Evolutionary conservation across 2,329 filamentous ascomycete species (phyloP), one percentile per base, ranked within the genome.

Genomic region (Ceratocystis harringtonii): DNA sequence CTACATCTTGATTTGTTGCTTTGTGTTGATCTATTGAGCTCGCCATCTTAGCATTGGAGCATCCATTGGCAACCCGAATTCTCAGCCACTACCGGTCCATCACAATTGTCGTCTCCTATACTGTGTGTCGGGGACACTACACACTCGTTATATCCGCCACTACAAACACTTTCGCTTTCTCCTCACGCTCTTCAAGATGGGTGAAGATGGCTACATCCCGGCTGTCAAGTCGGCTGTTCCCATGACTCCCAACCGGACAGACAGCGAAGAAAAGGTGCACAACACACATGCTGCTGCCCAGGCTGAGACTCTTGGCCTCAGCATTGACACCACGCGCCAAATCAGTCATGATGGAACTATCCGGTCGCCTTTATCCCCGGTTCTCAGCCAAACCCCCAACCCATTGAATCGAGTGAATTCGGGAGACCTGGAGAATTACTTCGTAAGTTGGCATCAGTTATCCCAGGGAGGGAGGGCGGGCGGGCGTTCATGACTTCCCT

Each of bases 401-500:
- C 66, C 64, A 19, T n/a, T 67, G 30, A 62, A 62, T 22, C 66
- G 66, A 1, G 63, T 63, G 25, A 67, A 67, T 48, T 65, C 66
- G 5, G 28, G 66, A 30, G 68, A 69, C 12, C 8, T 69, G n/a
- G 68, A 69, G 17, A 68, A 69, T 45, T 69, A 69, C 68, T 69
- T 69, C 64, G 68, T 68, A 61, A 61, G 68, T 66, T 28, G 30
- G 10, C 1, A 19, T 48, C 10, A 12, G 1, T 8, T 15, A n/a
- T 43, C 15, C 15, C 3, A 36, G 22, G 22, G n/a, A n/a, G n/a
- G 2, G 22, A 15, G 22, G 8, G 19, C 22, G 25, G 28, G 3
- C 3, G 0, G 28, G 28, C 28, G 28, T 28, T 28, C 28, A 28
- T 28, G 28, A 3, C 28, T 2, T 28, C 28, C 19, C 44, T 25